Percentiles rank a stretch among this genome's conserved stretches.
Conservation (phyloP, 148 eudicot species). For the Bassia scoparia region DNA sequence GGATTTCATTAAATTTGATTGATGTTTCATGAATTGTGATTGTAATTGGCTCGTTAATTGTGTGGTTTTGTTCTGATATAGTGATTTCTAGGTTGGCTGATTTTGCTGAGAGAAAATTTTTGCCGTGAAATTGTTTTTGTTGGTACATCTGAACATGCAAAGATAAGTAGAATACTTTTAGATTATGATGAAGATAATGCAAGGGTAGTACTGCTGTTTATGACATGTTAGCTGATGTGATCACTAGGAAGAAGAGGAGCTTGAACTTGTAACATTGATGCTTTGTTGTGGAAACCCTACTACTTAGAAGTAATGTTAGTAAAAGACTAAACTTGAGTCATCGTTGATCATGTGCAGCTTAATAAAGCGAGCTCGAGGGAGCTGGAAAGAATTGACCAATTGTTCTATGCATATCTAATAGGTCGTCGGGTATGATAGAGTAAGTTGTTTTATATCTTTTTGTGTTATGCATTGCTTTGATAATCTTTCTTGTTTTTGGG, state of each 20-base stretch:
- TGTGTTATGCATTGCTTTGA: background rate
- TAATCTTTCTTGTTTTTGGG: background rate
- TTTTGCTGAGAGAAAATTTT: too few relatives aligned
- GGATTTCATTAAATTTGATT: too few relatives aligned
- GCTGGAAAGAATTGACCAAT: slow-evolving; percentile 71
- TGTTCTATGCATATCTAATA: slow-evolving; percentile 67
- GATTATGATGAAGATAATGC: background rate
- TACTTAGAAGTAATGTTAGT: background rate
- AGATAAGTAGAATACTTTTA: background rate
- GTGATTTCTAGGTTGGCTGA: background rate
- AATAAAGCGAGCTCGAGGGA: slow-evolving; percentile 74
- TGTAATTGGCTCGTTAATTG: background rate
- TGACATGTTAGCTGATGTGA: background rate
- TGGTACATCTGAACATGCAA: slow-evolving; percentile 6
- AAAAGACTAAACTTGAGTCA: background rate
- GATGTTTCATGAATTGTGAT: background rate
- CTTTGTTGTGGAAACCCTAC: background rate
- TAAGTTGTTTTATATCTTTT: slow-evolving; percentile 38
- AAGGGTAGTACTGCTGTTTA: background rate
- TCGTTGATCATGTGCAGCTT: slow-evolving; percentile 36
- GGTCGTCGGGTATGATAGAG: slow-evolving; percentile 65
- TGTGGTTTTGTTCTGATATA: background rate
- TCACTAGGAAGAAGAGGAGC: background rate
- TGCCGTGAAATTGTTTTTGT: background rate
- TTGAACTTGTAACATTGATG: background rate